Evolutionary conservation across 805 yeast species (phyloP), one percentile per base, ranked within the genome.

Genomic region (Zygosaccharomyces rouxii): DNA sequence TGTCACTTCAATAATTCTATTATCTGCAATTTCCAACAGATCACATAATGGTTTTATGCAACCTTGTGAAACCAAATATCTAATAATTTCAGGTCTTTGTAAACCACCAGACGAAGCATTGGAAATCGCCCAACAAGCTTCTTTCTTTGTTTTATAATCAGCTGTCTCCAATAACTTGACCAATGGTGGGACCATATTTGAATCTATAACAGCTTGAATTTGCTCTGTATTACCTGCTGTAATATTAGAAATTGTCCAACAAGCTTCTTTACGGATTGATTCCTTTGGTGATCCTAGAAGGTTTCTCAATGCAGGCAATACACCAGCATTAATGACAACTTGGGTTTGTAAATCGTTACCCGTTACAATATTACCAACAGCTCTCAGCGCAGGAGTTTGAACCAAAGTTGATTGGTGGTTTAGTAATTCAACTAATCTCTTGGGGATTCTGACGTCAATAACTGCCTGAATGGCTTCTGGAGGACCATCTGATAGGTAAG

Each of bases 61-160:
- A 42, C 97, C 99, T 73, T 94, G 98, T 56, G 77, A 74, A 30
- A 94, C 99, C 57, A 94, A 78, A 71, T 89, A 94, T 63, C 92
- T 80, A 60, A 94, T 90, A 68, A 90, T 96, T 52, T 89, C 96
- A 6, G 98, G 98, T 68, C 82, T 85, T 38, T 84, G 75, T 59
- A 89, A 76, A 19, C 97, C 98, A 59, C 98, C 98, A 7, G 97
- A 86, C 14, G 97, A 87, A 33, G 99, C 98, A 67, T 94, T 94
- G 25, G 97, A 89, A 57, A 94, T 86, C 30, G 98, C 98, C 99
- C 99, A 94, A 76, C 98, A 92, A 3, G 99, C 99, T 74, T 94
- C 99, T 71, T 92, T 94, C 68, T 87, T 87, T 30, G 98, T 92
- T 75, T 89, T 90, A 75, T 89, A 90, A 64, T 92, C 98, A 53